Conservation (phyloP, 805 yeast species). For the Nakazawaea ishiwadae region DNA sequence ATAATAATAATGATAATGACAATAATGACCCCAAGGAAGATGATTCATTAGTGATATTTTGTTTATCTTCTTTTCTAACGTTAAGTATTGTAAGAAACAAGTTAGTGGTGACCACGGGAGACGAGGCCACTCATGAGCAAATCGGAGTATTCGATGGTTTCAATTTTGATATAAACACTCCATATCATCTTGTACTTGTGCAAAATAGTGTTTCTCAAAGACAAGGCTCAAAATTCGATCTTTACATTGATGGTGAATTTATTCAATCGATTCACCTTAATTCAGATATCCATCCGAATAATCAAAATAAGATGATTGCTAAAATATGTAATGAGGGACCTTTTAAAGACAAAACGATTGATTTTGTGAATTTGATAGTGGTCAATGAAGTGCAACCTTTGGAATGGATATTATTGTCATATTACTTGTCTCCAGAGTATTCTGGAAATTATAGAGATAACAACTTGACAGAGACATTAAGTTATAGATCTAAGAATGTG, state of each 20-base stretch:
- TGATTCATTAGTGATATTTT: conserved; percentile 28
- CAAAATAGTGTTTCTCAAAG: conserved; percentile 19
- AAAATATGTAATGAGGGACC: conserved; percentile 14
- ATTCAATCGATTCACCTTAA: conserved; percentile 22
- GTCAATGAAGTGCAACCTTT: conserved; percentile 31
- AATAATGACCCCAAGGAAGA: neutral
- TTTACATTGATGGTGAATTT: conserved; percentile 47
- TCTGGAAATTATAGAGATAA: conserved; percentile 37
- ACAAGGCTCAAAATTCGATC: conserved; percentile 32
- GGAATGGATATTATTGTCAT: conserved; percentile 50
- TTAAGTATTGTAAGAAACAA: conserved; percentile 3
- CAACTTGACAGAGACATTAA: conserved; percentile 35
- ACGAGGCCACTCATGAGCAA: conserved; percentile 5
- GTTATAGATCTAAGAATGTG: conserved; percentile 19
- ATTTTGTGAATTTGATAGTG: conserved; percentile 34
- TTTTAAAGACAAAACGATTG: conserved; percentile 26
- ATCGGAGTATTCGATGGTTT: conserved; percentile 22
- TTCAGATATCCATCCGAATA: conserved; percentile 9
- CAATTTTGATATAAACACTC: conserved; percentile 19
- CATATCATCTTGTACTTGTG: conserved; percentile 23
- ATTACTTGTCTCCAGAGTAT: conserved; percentile 46
- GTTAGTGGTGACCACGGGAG: conserved; percentile 10
- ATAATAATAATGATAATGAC: conserved; percentile 15
- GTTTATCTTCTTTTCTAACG: conserved; percentile 7
- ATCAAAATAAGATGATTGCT: neutral